Evolutionary conservation across 108 stramenopile genomes (phyloP), one percentile per base, ranked within the genome.

Genomic region (Hondaea fermentalgiana): DNA sequence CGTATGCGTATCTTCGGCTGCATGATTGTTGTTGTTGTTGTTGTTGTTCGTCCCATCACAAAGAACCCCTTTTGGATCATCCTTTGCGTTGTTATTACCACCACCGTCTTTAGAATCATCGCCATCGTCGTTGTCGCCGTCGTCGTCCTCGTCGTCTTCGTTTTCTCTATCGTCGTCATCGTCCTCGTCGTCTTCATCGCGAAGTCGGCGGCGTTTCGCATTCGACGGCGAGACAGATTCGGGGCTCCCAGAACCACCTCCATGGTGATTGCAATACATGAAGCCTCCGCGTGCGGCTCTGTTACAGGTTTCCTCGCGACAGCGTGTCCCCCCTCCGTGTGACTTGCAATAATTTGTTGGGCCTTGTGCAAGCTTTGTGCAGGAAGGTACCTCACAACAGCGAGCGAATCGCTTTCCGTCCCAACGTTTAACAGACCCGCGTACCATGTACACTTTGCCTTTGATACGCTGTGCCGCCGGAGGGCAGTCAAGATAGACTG

Each of bases 361-460:
- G 6, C 76, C 76, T 3, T 83, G 76, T 45, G 76, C 76, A 21
- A 83, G 76, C 49, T 83, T 83, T 43, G 49, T 53, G 51, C 76
- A 83, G 1, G 45, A 83, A 6, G 49, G 12, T 1, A 83, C 51
- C 51, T 83, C 76, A 23, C 76, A 83, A 23, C 76, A 83, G 49
- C 51, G 45, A 1, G 76, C 76, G 76, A 83, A 83, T 14, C 76
- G 76, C 76, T 83, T 83, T 12, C 76, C 76, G 23, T 83, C 76
- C 76, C 76, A 83, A 45, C 76, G 76, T 45, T 83, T 83, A 4
- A 83, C 76, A 53, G 6, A 83, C 6, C 76, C 76, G n/a, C 51
- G 19, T 17, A 83, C 51, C 76, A 53, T 47, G 5, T 83, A 83
- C 0, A 83, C 49, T 23, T 83, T 83, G 45, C 76, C 76, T 4